phyloP scores from a whole-genome alignment of 2,329 filamentous ascomycete genomes.

The Venturia carpophila region DNA sequence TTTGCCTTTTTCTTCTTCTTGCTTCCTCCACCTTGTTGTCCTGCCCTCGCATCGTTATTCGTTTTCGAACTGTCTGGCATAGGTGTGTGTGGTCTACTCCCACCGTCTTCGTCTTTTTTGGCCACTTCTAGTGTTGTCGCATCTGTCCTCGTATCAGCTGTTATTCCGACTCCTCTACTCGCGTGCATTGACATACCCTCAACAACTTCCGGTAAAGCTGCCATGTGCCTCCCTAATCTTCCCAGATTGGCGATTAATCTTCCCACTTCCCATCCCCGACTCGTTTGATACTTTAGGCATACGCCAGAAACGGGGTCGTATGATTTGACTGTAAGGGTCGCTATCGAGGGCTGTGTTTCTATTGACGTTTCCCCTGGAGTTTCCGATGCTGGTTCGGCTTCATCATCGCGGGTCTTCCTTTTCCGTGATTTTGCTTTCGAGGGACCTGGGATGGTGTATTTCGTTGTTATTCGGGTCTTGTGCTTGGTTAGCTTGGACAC shows the following conservation, averaged over 20 bases:
- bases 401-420: conserved; percentile 25
- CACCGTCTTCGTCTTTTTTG: conserved; percentile 23
- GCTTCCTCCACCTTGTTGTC: conserved; percentile 35
- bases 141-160: conserved; percentile 22
- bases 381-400: conserved; percentile 26
- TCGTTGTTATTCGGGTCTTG: conserved; percentile 84
- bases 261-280: conserved; percentile 83
- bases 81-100: conserved; percentile 28
- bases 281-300: conserved; percentile 83
- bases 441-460: conserved; percentile 64
- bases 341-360: conserved; percentile 48
- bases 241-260: conserved; percentile 72
- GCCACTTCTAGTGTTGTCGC: conserved; percentile 27
- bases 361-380: conserved; percentile 22
- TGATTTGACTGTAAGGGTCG: conserved; percentile 75
- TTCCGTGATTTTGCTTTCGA: conserved; percentile 27
- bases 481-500: conserved; percentile 17
- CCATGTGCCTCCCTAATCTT: conserved; percentile 59
- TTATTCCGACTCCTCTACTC: conserved; percentile 12
- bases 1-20: conserved; percentile 47
- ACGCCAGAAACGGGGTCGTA: conserved; percentile 77
- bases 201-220: conserved; percentile 37
- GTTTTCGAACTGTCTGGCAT: conserved; percentile 28
- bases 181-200: conserved; percentile 27
- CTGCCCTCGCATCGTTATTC: conserved; percentile 18